Evolutionary conservation across 1,284 basidiomycete genomes (phyloP), one percentile per base, ranked within the genome.

Genomic region (Fomitopsis pinicola): DNA sequence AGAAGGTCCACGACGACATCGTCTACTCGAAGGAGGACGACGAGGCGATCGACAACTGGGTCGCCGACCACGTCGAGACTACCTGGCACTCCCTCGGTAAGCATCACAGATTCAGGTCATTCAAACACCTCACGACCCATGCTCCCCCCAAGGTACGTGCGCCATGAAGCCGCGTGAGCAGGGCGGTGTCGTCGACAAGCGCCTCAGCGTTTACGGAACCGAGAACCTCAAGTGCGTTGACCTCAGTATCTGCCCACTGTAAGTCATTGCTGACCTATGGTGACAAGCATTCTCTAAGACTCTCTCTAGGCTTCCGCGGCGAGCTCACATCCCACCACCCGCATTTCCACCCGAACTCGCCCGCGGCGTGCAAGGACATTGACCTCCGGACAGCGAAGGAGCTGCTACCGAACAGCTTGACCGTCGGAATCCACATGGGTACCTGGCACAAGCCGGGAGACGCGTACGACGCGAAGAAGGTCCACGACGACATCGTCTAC

Each of bases 111-210:
- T 28, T 8, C 8, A 9, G 7, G 2, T 15, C 58, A 79, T 84
- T 66, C 28, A 71, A 71, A 33, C 72, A 71, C 58, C 71, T 92
- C 90, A 88, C 36, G 36, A 12, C n/a, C 28, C 26, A 22, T 45
- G n/a, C 6, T 17, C 26, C 14, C 5, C 8, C 8, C 15, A 59
- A 80, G 84, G 67, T 19, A 73, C 72, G 35, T 73, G 72, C 59
- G 72, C 89, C 22, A 92, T 92, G 91, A 88, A 91, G 69, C 89
- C 89, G n/a, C 79, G 84, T 54, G 80, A 82, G 63, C 75, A 90
- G 71, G 91, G 90, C 53, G 91, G 91, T 69, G 90, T 92, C 36
- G 85, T 93, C 66, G 90, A 92, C 73, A 75, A 75, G 26, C 82
- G 85, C 62, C 79, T 91, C 63, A 87, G 82, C 69, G 91, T 94